These are phyloP conservation scores for Eurotiales sp. DNA, from an alignment of 2,329 filamentous ascomycete species.

Conservation along the genomic window DNA sequence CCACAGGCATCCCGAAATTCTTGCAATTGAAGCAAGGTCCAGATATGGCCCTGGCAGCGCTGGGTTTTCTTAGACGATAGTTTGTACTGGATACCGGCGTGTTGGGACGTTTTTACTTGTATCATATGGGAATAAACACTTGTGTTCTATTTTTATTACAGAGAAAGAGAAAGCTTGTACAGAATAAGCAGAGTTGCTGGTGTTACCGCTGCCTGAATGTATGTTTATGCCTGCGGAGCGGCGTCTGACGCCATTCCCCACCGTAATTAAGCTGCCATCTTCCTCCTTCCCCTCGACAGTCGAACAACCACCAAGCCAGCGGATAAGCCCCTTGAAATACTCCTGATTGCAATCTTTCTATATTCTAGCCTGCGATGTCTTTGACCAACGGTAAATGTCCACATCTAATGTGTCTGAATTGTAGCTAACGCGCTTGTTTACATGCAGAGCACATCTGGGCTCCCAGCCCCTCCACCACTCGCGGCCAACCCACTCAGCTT, in stretches of 20 bases:
- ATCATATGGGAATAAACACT: not conserved
- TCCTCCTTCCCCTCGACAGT: not conserved
- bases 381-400: constrained; percentile 41
- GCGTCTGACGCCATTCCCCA: not conserved
- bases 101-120: not conserved
- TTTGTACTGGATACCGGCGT: not conserved
- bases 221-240: not conserved
- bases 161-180: too few relatives aligned
- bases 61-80: not conserved
- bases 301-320: too few relatives aligned
- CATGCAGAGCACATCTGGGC: constrained; percentile 69
- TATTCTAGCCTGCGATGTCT: constrained; percentile 31
- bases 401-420: not conserved
- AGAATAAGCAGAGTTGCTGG: too few relatives aligned
- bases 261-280: not conserved
- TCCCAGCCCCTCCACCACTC: constrained; percentile 74
- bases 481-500: constrained; percentile 84
- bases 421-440: constrained; percentile 4
- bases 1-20: constrained; percentile 79
- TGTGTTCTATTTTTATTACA: too few relatives aligned
- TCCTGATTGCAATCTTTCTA: not conserved
- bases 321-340: too few relatives aligned
- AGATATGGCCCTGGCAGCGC: constrained; percentile 13
- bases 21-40: constrained; percentile 44
- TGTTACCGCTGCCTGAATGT: not conserved